Evolutionary conservation across 2,329 filamentous ascomycete genomes (phyloP), one percentile per base, ranked within the genome.

Genomic region (Xylaria sp.): DNA sequence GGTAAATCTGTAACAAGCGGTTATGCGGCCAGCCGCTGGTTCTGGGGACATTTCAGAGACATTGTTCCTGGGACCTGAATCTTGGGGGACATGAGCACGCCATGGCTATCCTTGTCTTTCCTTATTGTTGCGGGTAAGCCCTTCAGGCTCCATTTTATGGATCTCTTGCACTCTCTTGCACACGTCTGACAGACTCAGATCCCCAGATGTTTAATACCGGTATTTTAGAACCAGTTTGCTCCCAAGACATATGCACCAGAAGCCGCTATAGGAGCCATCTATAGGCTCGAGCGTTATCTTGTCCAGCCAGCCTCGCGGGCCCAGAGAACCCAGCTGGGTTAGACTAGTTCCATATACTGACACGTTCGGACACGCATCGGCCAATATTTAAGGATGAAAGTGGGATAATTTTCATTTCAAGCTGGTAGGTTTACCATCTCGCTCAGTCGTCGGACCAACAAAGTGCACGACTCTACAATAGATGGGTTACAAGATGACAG

Each of bases 21-120:
- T 38, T 48, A 68, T 72, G 70, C 70, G 59, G 65, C n/a, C 51
- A 68, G 51, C 70, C 68, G 70, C 53, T 42, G 17, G 26, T 59
- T 42, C 46, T 58, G 33, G 62, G 40, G 38, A 54, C 48, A 49
- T 61, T 26, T 49, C 46, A 66, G 59, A 70, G 58, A 68, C 67
- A 63, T 38, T 67, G 65, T 64, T 64, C 67, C 68, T 69, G 67
- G 67, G 61, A 64, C 63, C 58, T 67, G 66, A 61, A 63, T 66
- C 7, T 42, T 64, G 59, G 63, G 40, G 33, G 49, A 64, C 59
- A 42, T 64, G 44, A 54, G 40, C 64, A 65, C 66, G 60, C 63
- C 67, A 70, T 31, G 44, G 36, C 56, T 54, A 56, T 40, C 53
- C 61, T 60, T 68, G 69, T 71, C 69, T 71, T 62, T 69, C 69